Evolutionary conservation across 805 yeast species (phyloP), one percentile per base, ranked within the genome.

Genomic region (Candida ponderosae): DNA sequence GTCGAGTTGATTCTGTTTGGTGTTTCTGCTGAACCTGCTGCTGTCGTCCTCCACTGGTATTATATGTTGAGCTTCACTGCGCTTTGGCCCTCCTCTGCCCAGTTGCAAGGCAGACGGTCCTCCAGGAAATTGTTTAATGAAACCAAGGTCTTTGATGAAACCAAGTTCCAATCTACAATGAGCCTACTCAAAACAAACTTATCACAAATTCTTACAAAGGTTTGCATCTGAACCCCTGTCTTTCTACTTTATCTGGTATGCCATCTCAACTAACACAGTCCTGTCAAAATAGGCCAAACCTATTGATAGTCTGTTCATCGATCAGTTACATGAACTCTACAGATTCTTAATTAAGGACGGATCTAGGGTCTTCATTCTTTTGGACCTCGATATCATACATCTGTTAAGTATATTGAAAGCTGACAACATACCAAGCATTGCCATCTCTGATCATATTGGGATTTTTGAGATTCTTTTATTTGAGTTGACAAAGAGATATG

Each of bases 401-500:
- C 40, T 45, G n/a, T 39, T 45, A 13, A 40, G 48, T 3, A 28
- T 36, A 3, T 18, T 41, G 3, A 42, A 39, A 23, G 31, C 44
- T 10, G 34, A 36, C 1, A 24, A 16, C 4, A 34, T 47, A 2
- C 48, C 49, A 4, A 10, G 30, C 2, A 19, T 21, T 10, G 40
- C 38, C 1, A 31, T 40, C n/a, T 20, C 31, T 6, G 45, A 45
- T 31, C 41, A 40, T 29, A 39, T 47, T 10, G 42, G 43, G 11
- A 37, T 43, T 2, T 47, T 45, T 33, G 46, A 45, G 8, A 29
- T 38, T 4, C 29, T 47, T 23, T 28, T 47, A 6, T 28, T 31
- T 5, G 48, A 42, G 32, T 34, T 46, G 13, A 38, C 44, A 6
- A 40, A 38, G 30, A 28, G 37, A 3, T 43, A 30, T 29, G 51